These are phyloP conservation scores for Mortierella sp. DNA, from an alignment of 371 early-diverging fungal genomes.

Conservation along the genomic window DNA sequence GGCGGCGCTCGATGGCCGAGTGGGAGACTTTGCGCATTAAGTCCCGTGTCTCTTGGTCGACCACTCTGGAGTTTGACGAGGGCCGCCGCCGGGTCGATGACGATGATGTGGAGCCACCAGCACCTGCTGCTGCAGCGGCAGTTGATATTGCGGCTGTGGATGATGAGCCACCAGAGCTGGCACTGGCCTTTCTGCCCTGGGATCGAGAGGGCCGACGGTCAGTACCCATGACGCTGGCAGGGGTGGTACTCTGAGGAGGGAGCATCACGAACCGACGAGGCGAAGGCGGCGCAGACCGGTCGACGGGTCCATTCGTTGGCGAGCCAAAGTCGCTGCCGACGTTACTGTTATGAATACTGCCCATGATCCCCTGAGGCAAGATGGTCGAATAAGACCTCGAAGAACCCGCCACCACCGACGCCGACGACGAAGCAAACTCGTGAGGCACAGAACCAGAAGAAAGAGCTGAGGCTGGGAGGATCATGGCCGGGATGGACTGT, in stretches of 20 bases:
- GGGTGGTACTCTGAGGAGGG: conserved; percentile 37
- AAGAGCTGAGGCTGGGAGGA: conserved; percentile 47
- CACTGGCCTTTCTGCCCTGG: conserved; percentile 21
- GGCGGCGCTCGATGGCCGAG: conserved; percentile 81
- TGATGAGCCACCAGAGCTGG: not conserved
- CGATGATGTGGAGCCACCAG: conserved; percentile 4
- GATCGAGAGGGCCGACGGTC: conserved; percentile 22
- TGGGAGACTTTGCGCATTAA: conserved; percentile 78
- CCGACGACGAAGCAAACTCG: not conserved
- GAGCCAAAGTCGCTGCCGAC: conserved; percentile 9
- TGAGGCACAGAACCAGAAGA: conserved; percentile 30
- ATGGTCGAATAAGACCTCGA: conserved; percentile 38
- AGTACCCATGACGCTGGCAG: not conserved
- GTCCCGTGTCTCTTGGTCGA: conserved; percentile 59
- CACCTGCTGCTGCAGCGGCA: conserved; percentile 5
- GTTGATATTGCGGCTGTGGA: conserved; percentile 6
- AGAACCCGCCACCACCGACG: conserved; percentile 13
- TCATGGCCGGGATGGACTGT: conserved; percentile 41
- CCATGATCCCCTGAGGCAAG: conserved; percentile 18
- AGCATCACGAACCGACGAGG: conserved; percentile 43
- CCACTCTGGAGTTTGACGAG: conserved; percentile 22
- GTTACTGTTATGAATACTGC: not conserved
- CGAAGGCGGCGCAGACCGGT: conserved; percentile 27
- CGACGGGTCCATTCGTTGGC: conserved; percentile 7
- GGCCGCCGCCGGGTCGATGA: conserved; percentile 26